Conservation (phyloP, 2,329 filamentous ascomycete genomes). For the Exophiala calicioides region DNA sequence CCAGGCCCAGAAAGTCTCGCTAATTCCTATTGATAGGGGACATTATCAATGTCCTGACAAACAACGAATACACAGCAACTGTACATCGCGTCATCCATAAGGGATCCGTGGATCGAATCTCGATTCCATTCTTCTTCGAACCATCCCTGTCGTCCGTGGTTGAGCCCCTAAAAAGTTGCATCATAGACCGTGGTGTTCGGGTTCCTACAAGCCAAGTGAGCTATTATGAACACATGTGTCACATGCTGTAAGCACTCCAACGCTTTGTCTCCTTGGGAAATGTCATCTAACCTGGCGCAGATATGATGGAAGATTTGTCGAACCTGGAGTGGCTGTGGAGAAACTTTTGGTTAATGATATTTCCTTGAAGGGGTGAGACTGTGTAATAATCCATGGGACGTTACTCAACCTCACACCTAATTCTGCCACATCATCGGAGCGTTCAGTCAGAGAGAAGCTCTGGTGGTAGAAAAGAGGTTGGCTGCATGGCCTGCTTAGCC, state of each 20-base stretch:
- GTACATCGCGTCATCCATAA: constrained; percentile 13
- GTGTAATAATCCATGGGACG: background rate
- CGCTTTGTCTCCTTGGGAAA: background rate
- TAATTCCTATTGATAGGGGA: constrained; percentile 3
- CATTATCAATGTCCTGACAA: constrained; percentile 12
- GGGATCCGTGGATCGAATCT: constrained; percentile 1
- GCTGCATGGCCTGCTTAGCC: too few relatives aligned
- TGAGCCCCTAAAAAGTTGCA: constrained; percentile 6
- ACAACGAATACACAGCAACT: constrained; percentile 10
- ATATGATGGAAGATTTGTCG: constrained; percentile 13
- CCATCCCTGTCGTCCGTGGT: constrained; percentile 6
- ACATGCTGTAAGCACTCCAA: constrained; percentile 12
- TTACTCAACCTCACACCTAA: background rate
- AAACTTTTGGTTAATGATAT: constrained; percentile 11
- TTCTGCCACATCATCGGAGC: background rate
- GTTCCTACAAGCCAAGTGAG: background rate
- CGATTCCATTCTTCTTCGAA: constrained; percentile 16
- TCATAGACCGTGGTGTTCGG: background rate
- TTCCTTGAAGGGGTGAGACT: constrained; percentile 8
- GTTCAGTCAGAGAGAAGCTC: too few relatives aligned
- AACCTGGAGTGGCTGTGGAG: constrained; percentile 6
- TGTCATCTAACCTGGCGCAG: constrained; percentile 1
- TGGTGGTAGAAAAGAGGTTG: too few relatives aligned
- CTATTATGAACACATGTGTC: constrained; percentile 15
- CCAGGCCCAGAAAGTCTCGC: background rate